Evolutionary conservation across 2,329 filamentous ascomycete species (phyloP).

Genomic region (Epichloe bromicola): DNA sequence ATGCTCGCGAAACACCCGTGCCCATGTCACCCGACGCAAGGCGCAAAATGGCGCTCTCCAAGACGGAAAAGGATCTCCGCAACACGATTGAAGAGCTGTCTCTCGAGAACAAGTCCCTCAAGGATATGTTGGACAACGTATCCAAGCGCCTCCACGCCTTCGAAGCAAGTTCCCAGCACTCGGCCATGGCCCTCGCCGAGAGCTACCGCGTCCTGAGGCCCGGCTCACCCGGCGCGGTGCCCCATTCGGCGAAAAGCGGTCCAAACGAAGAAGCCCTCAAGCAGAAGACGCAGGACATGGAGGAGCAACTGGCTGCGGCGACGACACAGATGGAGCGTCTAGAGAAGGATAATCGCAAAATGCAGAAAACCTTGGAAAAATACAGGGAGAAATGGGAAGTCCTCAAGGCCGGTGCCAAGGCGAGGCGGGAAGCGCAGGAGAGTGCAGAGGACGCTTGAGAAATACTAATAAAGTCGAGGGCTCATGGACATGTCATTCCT

Average conservation of each 20-base stretch:
- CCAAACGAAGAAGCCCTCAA: slow-evolving; percentile 24
- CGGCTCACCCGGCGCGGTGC: slow-evolving; percentile 29
- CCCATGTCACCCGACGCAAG: slow-evolving; percentile 29
- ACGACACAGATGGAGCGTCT: slow-evolving; percentile 51
- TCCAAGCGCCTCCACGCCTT: slow-evolving; percentile 83
- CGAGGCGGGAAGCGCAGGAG: slow-evolving; percentile 28
- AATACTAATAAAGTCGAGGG: neutral
- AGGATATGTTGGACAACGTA: slow-evolving; percentile 73
- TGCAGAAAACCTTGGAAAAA: slow-evolving; percentile 41
- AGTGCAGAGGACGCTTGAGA: slow-evolving; percentile 20
- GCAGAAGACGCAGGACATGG: slow-evolving; percentile 48
- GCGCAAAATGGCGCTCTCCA: slow-evolving; percentile 27
- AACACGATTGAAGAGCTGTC: slow-evolving; percentile 80
- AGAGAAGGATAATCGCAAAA: slow-evolving; percentile 47
- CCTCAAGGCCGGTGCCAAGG: slow-evolving; percentile 48
- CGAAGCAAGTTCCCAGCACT: slow-evolving; percentile 82
- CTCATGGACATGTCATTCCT: too few relatives aligned
- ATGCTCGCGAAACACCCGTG: slow-evolving; percentile 58
- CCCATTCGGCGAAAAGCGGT: slow-evolving; percentile 14
- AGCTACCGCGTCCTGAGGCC: slow-evolving; percentile 55
- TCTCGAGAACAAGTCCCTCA: slow-evolving; percentile 76
- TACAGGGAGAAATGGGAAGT: slow-evolving; percentile 50
- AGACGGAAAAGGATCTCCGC: slow-evolving; percentile 30
- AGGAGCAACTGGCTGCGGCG: slow-evolving; percentile 48
- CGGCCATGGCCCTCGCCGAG: slow-evolving; percentile 73